Evolutionary conservation across 805 yeast species (phyloP).

Genomic region (Pichia nakasei): DNA sequence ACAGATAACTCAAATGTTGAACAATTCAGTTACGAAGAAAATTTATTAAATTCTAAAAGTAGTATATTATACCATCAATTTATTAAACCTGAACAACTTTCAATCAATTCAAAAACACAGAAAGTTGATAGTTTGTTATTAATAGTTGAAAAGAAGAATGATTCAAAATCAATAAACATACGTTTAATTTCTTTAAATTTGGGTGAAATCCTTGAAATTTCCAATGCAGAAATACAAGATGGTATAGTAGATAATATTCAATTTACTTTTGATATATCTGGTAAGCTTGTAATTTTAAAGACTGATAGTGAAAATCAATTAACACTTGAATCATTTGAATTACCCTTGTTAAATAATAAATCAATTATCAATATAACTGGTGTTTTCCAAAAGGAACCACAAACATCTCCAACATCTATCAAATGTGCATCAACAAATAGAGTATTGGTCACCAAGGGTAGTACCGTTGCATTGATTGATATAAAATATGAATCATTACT

Average conservation of each 20-base stretch:
- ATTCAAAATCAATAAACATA: constrained; percentile 14
- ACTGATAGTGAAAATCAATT: constrained; percentile 3
- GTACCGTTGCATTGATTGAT: constrained; percentile 36
- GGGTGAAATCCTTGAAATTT: constrained; percentile 22
- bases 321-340: constrained; percentile 18
- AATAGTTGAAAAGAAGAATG: constrained; percentile 15
- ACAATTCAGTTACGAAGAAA: constrained; percentile 6
- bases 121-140: constrained; percentile 16
- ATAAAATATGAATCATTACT: constrained; percentile 33
- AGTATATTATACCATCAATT: constrained; percentile 19
- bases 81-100: constrained; percentile 19
- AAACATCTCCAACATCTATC: constrained; percentile 27
- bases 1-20: constrained; percentile 1
- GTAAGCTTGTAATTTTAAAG: constrained; percentile 22
- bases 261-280: constrained; percentile 22
- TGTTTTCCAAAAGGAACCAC: constrained; percentile 21
- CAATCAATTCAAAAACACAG: constrained; percentile 16
- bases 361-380: constrained; percentile 19
- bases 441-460: constrained; percentile 33
- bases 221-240: constrained; percentile 18
- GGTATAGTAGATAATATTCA: constrained; percentile 8
- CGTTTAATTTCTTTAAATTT: constrained; percentile 21
- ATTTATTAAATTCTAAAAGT: constrained; percentile 7
- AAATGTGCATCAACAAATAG: constrained; percentile 37
- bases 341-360: constrained; percentile 27